These are phyloP conservation scores for Sambucus nigra DNA, from an alignment of 129 eudicot species.

Conservation along the genomic window DNA sequence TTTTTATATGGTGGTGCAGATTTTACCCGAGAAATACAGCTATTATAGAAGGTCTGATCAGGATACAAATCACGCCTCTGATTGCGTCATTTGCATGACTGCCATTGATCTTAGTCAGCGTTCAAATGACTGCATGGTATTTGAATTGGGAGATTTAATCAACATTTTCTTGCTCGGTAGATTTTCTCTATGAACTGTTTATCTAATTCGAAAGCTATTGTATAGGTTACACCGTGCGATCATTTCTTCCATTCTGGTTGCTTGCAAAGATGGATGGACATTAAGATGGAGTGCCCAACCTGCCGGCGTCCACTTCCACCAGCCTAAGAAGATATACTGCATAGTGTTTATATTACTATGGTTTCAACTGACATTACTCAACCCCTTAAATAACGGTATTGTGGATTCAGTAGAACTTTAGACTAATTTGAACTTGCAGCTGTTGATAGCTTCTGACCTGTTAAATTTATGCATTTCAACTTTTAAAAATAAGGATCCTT, in stretches of 20 bases:
- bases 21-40: conserved; percentile 93
- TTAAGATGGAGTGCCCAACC: conserved; percentile 98
- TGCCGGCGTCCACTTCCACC: conserved; percentile 98
- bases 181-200: not conserved
- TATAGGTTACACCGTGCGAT: conserved; percentile 93
- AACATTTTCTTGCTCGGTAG: not conserved
- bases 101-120: conserved; percentile 67
- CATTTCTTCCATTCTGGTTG: conserved; percentile 97
- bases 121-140: conserved; percentile 87
- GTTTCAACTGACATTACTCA: conserved; percentile 19
- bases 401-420: not conserved
- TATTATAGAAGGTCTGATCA: conserved; percentile 73
- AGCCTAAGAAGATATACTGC: conserved; percentile 26
- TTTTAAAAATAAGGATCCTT: not conserved
- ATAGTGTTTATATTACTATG: conserved; percentile 5
- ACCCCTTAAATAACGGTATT: conserved; percentile 13
- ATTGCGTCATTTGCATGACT: conserved; percentile 98
- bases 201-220: conserved; percentile 7
- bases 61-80: conserved; percentile 47
- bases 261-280: conserved; percentile 98
- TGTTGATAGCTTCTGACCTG: not conserved
- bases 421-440: not conserved
- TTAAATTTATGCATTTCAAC: too few species aligned
- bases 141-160: not conserved
- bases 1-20: conserved; percentile 42